Percentiles rank a stretch among this genome's conserved stretches.
Evolutionary conservation across 2,329 filamentous ascomycete genomes (phyloP).

Genomic region (Ophiostoma australiae): DNA sequence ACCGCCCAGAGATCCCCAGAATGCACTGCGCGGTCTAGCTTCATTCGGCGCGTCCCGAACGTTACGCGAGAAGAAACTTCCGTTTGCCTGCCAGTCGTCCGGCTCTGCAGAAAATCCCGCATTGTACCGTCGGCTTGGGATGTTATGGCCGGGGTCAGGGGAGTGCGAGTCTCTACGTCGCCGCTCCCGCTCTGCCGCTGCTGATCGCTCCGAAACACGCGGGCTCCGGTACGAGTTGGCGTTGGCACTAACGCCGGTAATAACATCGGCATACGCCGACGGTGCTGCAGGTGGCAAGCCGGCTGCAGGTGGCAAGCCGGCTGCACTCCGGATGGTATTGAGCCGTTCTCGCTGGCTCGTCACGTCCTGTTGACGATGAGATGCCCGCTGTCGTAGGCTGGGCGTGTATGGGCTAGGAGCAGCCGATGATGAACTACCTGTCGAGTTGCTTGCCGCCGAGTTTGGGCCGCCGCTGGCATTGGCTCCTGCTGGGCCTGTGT

Average conservation of each 20-base stretch:
- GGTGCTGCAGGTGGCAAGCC: conserved; percentile 15
- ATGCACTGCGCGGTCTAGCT: neutral
- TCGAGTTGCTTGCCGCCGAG: neutral
- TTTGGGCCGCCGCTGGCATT: neutral
- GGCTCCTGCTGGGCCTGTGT: neutral
- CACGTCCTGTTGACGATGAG: neutral
- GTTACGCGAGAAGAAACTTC: neutral
- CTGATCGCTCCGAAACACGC: conserved; percentile 20
- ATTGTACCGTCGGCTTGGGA: conserved; percentile 15
- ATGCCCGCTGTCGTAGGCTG: neutral
- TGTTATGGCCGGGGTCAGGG: conserved; percentile 17
- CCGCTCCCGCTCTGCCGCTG: conserved; percentile 22
- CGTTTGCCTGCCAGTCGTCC: neutral
- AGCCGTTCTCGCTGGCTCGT: conserved; percentile 29
- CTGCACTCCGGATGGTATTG: conserved; percentile 30
- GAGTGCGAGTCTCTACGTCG: conserved; percentile 28
- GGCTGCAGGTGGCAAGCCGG: conserved; percentile 22
- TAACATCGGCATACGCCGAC: neutral
- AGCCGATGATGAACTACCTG: neutral
- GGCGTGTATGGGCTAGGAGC: neutral
- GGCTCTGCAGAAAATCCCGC: neutral
- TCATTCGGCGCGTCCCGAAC: neutral
- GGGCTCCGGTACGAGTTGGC: conserved; percentile 23
- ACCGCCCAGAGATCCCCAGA: neutral
- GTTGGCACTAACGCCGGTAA: neutral